Percentiles rank a stretch among this genome's conserved stretches.
Evolutionary conservation across 768 basidiomycete genomes (phyloP).

Genomic region (Agaricus blazei): DNA sequence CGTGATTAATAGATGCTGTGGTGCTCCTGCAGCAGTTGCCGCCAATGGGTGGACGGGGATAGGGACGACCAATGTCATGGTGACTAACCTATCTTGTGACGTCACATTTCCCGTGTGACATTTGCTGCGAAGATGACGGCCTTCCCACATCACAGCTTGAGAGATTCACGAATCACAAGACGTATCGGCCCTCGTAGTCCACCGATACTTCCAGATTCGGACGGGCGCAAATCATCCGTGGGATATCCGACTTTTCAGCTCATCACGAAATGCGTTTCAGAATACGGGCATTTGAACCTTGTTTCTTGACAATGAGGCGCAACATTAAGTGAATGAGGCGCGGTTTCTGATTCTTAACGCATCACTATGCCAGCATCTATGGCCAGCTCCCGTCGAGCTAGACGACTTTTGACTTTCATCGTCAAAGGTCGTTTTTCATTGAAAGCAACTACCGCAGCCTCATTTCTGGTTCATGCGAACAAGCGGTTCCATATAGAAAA

Average conservation of each 20-base stretch:
- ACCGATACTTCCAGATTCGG: too few relatives aligned
- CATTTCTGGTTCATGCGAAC: neutral
- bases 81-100: constrained; percentile 6
- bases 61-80: neutral
- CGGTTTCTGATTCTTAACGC: neutral
- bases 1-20: neutral
- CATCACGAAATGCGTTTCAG: constrained; percentile 2
- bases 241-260: neutral
- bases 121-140: constrained; percentile 4
- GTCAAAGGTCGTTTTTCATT: constrained; percentile 5
- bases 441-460: neutral
- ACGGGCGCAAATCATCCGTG: neutral
- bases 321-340: neutral
- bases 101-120: neutral
- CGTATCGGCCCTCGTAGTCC: neutral
- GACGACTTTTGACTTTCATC: neutral
- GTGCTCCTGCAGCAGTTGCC: constrained; percentile 7
- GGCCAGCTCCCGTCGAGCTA: neutral
- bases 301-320: neutral
- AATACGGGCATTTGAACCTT: neutral
- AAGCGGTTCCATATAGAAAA: neutral
- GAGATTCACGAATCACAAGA: neutral
- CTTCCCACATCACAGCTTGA: neutral
- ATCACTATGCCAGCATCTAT: neutral
- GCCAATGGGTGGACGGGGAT: constrained; percentile 4